These are phyloP conservation scores for Paxillus ammoniavirescens DNA, from an alignment of 768 basidiomycete genomes.

Conservation along the genomic window DNA sequence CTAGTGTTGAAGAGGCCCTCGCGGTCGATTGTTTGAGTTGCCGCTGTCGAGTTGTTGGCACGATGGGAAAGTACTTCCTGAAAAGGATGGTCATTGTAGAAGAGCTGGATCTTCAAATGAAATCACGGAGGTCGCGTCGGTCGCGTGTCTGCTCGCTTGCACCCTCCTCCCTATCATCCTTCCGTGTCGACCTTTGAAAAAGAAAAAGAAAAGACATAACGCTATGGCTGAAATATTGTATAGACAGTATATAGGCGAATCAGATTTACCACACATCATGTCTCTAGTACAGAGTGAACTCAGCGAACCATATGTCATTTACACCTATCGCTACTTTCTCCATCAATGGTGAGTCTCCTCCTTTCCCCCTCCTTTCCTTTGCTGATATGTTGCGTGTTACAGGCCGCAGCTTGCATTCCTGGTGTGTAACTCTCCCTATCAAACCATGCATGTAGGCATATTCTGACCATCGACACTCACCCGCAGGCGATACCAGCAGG, in stretches of 20 bases:
- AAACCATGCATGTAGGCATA: not conserved
- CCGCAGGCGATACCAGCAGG: slow-evolving; percentile 26
- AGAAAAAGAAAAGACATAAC: not conserved
- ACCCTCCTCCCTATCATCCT: not conserved
- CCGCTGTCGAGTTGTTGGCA: not conserved
- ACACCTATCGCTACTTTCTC: slow-evolving; percentile 96
- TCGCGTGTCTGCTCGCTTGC: not conserved
- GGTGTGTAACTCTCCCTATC: slow-evolving; percentile 33
- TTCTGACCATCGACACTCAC: not conserved
- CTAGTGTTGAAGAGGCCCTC: not conserved
- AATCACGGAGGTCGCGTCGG: not conserved
- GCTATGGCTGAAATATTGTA: slow-evolving; percentile 48
- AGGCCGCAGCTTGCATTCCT: slow-evolving; percentile 92
- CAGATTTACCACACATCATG: slow-evolving; percentile 82
- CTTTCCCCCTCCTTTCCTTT: not conserved
- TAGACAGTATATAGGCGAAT: slow-evolving; percentile 72
- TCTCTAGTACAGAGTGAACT: slow-evolving; percentile 86
- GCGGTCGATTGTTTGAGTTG: no score
- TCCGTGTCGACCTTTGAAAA: not conserved
- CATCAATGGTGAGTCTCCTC: slow-evolving; percentile 78
- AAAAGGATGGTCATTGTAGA: slow-evolving; percentile 1
- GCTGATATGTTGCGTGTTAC: slow-evolving; percentile 2
- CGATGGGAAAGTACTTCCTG: slow-evolving; percentile 4
- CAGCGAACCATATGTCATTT: slow-evolving; percentile 94
- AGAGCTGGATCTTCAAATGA: not conserved